Base-by-base conservation (phyloP, 768 basidiomycete genomes). In the Calocera viscosa region DNA sequence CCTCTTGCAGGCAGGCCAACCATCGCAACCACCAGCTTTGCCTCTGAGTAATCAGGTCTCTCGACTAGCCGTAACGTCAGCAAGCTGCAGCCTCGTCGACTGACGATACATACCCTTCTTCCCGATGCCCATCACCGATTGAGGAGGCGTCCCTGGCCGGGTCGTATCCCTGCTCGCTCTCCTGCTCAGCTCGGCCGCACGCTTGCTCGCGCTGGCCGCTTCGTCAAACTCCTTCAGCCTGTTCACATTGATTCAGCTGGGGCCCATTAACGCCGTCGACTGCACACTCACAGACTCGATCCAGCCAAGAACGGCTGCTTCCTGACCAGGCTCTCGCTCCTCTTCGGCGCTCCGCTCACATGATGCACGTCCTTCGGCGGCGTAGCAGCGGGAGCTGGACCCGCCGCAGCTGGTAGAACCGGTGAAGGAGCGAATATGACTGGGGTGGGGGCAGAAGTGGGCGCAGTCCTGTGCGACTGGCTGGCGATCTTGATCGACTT, bases 21-120 rank as follows among this genome's bases (percentile, higher is more conserved):
- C 91, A 97, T 97, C 1, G 95, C 95, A 12, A 98, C 84, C 7
- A 99, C 93, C 70, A 99, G 96, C 83, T 98, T 99, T 39, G 92
- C 91, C 74, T 97, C 94, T 1, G 94, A 96, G 72, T 98, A 98
- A 73, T 99, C 96, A 3, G 96, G 96, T 76, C 95, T 97, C 65
- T 90, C 89, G 60, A 95, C 91, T 94, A 70, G 49, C 53, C 40
- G 60, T 14, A 49, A 26, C 30, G 32, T 39, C 22, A 38, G 39
- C 66, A 39, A 26, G 35, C 41, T 66, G 40, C 68, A 43, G 24
- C 35, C 33, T 63, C 67, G 33, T 66, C 30, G 67, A 22, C 60
- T 35, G 66, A 16, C 24, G 63, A 33, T n/a, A 72, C 75, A 64
- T 70, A 90, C 91, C 91, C 81, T 92, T 94, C 70, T 85, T 86